Percentiles rank a stretch among this genome's conserved stretches.
These are phyloP conservation scores for Leccinum imitatum DNA, from an alignment of 768 basidiomycete genomes.

Conservation along the genomic window DNA sequence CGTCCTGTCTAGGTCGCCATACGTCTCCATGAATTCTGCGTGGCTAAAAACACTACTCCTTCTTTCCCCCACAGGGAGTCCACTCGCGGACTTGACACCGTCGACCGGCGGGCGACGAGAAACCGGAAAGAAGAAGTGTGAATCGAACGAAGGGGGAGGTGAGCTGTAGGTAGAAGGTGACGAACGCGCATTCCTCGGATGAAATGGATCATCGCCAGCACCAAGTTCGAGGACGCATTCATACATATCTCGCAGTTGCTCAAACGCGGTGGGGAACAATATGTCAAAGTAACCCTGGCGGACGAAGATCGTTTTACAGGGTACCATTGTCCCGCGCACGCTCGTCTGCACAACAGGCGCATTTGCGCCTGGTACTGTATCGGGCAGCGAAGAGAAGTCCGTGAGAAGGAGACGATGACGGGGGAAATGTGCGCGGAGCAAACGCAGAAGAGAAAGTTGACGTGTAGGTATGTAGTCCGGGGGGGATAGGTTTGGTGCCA, in stretches of 20 bases:
- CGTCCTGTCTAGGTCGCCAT: constrained; percentile 73
- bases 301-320: constrained; percentile 88
- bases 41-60: constrained; percentile 86
- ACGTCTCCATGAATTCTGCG: constrained; percentile 84
- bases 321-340: constrained; percentile 79
- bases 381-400: constrained; percentile 88
- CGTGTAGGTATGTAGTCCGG: constrained; percentile 95
- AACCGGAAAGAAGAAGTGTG: constrained; percentile 66
- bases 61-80: constrained; percentile 76
- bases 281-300: constrained; percentile 97
- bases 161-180: constrained; percentile 54
- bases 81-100: constrained; percentile 71
- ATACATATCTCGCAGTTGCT: constrained; percentile 84
- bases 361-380: constrained; percentile 63
- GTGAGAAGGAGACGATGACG: constrained; percentile 91
- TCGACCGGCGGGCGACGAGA: constrained; percentile 60
- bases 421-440: constrained; percentile 82
- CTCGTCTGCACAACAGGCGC: constrained; percentile 97
- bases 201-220: constrained; percentile 10
- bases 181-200: constrained; percentile 37
- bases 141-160: constrained; percentile 51
- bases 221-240: constrained; percentile 69
- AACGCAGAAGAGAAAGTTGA: constrained; percentile 78
- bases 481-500: constrained; percentile 83
- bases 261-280: constrained; percentile 95